phyloP scores from a whole-genome alignment of 345 rosid species.

The Sonneratia caseolaris region DNA sequence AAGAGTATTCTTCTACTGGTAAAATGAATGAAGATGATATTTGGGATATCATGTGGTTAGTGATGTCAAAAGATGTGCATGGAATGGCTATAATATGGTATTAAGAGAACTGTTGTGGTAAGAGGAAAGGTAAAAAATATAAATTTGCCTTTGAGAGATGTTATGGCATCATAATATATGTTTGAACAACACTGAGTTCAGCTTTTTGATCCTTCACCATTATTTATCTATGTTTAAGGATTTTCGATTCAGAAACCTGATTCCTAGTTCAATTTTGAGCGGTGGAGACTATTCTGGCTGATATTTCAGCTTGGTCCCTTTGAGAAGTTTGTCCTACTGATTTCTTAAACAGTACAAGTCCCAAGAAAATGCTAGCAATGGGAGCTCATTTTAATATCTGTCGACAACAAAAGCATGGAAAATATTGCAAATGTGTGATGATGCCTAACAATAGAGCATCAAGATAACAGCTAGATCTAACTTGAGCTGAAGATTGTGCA shows the following conservation, averaged over 20 bases:
- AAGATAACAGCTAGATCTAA: background rate
- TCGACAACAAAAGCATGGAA: background rate
- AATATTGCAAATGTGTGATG: background rate
- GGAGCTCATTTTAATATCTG: background rate
- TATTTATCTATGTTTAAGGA: background rate
- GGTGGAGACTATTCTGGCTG: background rate
- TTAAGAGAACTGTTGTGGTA: background rate
- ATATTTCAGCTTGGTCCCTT: background rate
- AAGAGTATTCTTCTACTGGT: background rate
- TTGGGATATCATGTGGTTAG: background rate
- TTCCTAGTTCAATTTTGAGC: background rate
- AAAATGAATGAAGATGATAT: background rate
- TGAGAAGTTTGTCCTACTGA: background rate
- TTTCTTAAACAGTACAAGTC: background rate
- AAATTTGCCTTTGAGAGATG: background rate
- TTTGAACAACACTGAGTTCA: background rate
- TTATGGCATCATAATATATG: background rate
- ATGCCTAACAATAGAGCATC: background rate
- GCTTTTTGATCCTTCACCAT: background rate
- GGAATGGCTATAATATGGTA: background rate
- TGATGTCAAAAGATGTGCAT: background rate
- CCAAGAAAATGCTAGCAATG: background rate
- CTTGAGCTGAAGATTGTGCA: background rate
- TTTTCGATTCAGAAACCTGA: background rate
- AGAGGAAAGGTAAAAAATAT: background rate